Percentiles rank a stretch among this genome's conserved stretches.
Conservation (phyloP, 495 filamentous ascomycete genomes). For the Penicillium canariense region DNA sequence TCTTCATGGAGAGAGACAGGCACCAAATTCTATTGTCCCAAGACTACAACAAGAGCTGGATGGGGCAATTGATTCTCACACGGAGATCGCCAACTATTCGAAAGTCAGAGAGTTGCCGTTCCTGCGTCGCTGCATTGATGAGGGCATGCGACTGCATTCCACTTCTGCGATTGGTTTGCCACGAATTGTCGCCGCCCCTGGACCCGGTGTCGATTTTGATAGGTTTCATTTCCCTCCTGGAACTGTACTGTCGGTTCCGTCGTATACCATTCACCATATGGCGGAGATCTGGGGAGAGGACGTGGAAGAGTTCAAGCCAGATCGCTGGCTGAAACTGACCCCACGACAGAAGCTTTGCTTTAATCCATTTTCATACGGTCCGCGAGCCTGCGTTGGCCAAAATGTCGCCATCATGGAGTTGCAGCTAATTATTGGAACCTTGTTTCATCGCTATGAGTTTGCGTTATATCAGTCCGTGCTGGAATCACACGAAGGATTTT, state of each 20-base stretch:
- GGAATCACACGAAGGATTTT: slow-evolving; percentile 74
- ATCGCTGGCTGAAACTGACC: slow-evolving; percentile 62
- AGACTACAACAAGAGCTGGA: slow-evolving; percentile 70
- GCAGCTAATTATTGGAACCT: slow-evolving; percentile 67
- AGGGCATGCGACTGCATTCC: slow-evolving; percentile 75
- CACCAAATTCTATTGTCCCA: slow-evolving; percentile 57
- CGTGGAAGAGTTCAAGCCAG: slow-evolving; percentile 71
- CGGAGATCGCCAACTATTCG: slow-evolving; percentile 58
- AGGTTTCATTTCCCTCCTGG: slow-evolving; percentile 63
- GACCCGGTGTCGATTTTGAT: slow-evolving; percentile 40
- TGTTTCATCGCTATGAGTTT: slow-evolving; percentile 67
- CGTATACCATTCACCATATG: slow-evolving; percentile 76
- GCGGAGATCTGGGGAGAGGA: slow-evolving; percentile 68
- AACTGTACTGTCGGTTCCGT: slow-evolving; percentile 68
- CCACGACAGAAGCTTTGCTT: slow-evolving; percentile 64
- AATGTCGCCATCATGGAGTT: slow-evolving; percentile 86
- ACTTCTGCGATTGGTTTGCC: slow-evolving; percentile 80
- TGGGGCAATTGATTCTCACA: slow-evolving; percentile 46
- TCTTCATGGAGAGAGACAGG: slow-evolving; percentile 37
- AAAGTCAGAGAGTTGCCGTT: slow-evolving; percentile 66
- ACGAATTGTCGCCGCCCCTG: slow-evolving; percentile 59
- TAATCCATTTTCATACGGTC: slow-evolving; percentile 74
- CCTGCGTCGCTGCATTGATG: slow-evolving; percentile 68
- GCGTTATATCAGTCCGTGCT: slow-evolving; percentile 55
- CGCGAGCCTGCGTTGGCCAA: slow-evolving; percentile 68